Evolutionary conservation across 1,139 yeast species (phyloP), one percentile per base, ranked within the genome.

Genomic region (Diutina sp.): DNA sequence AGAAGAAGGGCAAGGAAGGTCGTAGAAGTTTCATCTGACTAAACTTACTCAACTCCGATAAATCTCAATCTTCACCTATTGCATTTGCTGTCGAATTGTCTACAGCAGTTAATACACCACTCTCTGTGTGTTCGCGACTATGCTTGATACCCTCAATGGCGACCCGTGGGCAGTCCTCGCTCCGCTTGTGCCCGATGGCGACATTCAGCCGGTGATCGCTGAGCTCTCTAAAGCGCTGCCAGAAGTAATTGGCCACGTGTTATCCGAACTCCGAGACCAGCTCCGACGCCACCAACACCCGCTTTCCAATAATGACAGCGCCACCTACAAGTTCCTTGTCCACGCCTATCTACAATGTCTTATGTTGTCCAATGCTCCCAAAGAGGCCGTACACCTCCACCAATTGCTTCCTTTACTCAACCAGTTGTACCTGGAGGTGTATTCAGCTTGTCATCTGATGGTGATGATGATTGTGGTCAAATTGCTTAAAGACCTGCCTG

Each of bases 391-490:
- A 4, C 62, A 63, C 54, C 65, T 67, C 8, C 63, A 64, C 28
- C 74, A 71, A 58, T 54, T 72, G 16, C 63, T 63, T 9, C 58
- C 67, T 5, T 62, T 72, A 45, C 60, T 72, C 9, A 56, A 60
- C 1, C 64, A 59, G 30, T 60, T 72, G 47, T 61, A 60, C 38
- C 68, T 69, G 1, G 57, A 57, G 9, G 54, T 61, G 4, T 59
- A 59, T n/a, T 46, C 59, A 8, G 61, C 61, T 4, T 53, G 61
- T 2, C 54, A 57, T 16, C 66, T 72, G 1, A 56, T 63, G 12
- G 60, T 69, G 3, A 59, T 72, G 38, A 61, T 72, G 32, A 63
- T 72, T 6, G 58, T 67, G 3, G 64, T 72, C 4, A 69, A 66
- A 46, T 60, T 61, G 50, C 59, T 71, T 45, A 67, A 69, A 56